Conservation (phyloP, 2,329 filamentous ascomycete species). For the Fragosphaeria purpurea region DNA sequence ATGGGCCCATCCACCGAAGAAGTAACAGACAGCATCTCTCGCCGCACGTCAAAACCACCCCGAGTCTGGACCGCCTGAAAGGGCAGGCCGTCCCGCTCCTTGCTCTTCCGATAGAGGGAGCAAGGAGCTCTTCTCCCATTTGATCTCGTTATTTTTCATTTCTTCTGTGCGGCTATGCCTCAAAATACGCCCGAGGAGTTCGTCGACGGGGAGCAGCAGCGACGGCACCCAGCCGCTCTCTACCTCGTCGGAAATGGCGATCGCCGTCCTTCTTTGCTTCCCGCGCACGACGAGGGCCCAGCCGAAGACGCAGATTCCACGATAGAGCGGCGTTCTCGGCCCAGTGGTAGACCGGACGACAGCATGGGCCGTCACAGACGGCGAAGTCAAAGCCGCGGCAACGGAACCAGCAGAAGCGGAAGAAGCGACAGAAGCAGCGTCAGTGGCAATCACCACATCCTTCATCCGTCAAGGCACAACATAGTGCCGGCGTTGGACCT, state of each 20-base stretch:
- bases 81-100: too few relatives aligned
- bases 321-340: background rate
- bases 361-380: background rate
- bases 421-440: background rate
- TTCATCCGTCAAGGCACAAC: too few relatives aligned
- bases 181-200: conserved; percentile 18
- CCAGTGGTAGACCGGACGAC: background rate
- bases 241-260: background rate
- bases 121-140: too few relatives aligned
- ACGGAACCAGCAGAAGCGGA: background rate
- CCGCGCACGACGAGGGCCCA: conserved; percentile 6
- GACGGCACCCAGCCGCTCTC: background rate
- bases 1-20: too few relatives aligned
- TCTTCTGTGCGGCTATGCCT: conserved; percentile 1
- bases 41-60: too few relatives aligned
- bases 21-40: too few relatives aligned
- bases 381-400: background rate
- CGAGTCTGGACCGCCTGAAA: too few relatives aligned
- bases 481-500: background rate
- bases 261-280: conserved; percentile 2
- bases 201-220: conserved; percentile 8
- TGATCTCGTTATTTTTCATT: too few relatives aligned
- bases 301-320: conserved; percentile 1
- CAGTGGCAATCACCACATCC: too few relatives aligned
- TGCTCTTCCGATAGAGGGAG: too few relatives aligned